Base-by-base conservation (phyloP, 164 flowering plant genomes). In the Magnolia sinica region DNA sequence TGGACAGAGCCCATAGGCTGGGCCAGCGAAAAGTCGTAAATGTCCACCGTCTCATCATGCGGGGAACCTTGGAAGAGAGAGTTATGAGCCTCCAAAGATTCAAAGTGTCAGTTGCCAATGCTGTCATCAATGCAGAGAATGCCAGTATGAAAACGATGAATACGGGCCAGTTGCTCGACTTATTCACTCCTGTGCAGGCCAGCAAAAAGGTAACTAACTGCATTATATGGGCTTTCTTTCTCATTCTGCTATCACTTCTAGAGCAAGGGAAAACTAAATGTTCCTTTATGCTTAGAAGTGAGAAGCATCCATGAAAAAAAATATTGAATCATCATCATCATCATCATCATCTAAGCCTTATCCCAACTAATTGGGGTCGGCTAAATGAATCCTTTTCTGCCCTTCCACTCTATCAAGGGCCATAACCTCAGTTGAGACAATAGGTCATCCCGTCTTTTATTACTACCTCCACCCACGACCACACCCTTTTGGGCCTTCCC, bases 11-110 rank as follows among this genome's bases (percentile, higher is more conserved):
- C 18, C 99, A 96, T 79, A 87, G 98, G 77, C 85, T 96, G 74
- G 99, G 99, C 27, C 99, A 94, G 81, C 84, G 86, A 71, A 96
- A 88, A 81, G 97, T 94, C 29, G 99, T 96, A 70, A 87, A 96
- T 85, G 98, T 96, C n/a, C 98, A 94, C 79, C 97, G 98, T 24
- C 97, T 96, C 20, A 94, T 96, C 50, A 94, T 96, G 98, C 90
- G 99, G 70, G 99, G 97, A 76, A 94, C 98, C 51, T 81, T 96
- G 79, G 99, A 96, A 84, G 99, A 96, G 86, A 96, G 92, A 84
- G 96, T 94, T 49, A 96, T 96, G 99, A 93, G 92, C 83, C 93
- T 96, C 71, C 99, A 96, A 77, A 92, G 78, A 84, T 96, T 96
- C 85, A 96, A 96, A 87, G 75, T 96, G 8, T 91, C 98, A 2